phyloP scores from a whole-genome alignment of 1,284 basidiomycete genomes.

The Ustilago sp. region DNA sequence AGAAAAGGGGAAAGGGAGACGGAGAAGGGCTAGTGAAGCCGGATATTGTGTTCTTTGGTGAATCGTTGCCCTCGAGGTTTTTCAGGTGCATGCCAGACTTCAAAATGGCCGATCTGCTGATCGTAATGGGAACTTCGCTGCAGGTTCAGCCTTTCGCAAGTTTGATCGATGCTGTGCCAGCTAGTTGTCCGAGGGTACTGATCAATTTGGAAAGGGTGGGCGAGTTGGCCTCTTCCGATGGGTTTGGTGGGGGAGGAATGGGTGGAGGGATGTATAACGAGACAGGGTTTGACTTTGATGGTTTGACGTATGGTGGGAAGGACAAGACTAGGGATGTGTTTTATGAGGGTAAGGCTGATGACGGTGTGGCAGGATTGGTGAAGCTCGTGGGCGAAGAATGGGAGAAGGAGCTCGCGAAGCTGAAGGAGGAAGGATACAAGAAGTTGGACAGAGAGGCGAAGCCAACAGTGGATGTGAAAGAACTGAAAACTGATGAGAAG shows the following conservation, averaged over 20 bases:
- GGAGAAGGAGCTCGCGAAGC: slow-evolving; percentile 38
- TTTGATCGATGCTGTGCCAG: slow-evolving; percentile 71
- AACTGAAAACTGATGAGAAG: background rate
- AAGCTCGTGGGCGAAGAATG: slow-evolving; percentile 51
- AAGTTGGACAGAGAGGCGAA: slow-evolving; percentile 19
- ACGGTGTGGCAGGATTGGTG: slow-evolving; percentile 51
- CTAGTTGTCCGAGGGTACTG: slow-evolving; percentile 71
- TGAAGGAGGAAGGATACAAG: slow-evolving; percentile 30
- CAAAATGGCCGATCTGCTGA: slow-evolving; percentile 80
- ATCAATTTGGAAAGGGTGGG: slow-evolving; percentile 74
- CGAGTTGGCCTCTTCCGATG: slow-evolving; percentile 70
- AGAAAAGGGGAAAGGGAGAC: slow-evolving; percentile 18
- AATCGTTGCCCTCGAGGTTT: slow-evolving; percentile 63
- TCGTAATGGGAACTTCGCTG: slow-evolving; percentile 92
- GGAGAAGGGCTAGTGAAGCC: slow-evolving; percentile 64
- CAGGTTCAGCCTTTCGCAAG: slow-evolving; percentile 75
- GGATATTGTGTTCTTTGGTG: slow-evolving; percentile 69
- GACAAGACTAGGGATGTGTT: slow-evolving; percentile 58
- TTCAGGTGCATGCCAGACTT: slow-evolving; percentile 69
- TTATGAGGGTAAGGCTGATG: slow-evolving; percentile 60
- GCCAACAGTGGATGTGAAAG: background rate
- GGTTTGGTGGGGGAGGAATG: slow-evolving; percentile 70
- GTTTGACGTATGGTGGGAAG: slow-evolving; percentile 42
- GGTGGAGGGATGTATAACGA: slow-evolving; percentile 40
- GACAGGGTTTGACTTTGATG: slow-evolving; percentile 66